phyloP scores from a whole-genome alignment of 2,329 filamentous ascomycete species.

The Pseudogymnoascus destructans region DNA sequence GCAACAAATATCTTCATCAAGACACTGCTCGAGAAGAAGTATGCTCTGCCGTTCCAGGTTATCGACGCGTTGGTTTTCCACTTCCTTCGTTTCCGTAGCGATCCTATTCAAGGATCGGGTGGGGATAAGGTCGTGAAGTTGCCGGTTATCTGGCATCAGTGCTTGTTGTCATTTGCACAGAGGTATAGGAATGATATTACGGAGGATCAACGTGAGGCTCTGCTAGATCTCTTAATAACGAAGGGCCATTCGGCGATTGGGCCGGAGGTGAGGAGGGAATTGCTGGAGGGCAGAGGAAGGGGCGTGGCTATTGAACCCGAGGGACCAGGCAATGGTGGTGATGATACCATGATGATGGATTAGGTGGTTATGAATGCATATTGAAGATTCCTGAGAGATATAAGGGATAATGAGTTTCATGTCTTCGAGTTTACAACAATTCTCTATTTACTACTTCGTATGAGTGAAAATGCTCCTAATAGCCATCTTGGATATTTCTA shows the following conservation, averaged over 20 bases:
- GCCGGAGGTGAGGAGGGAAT: slow-evolving; percentile 77
- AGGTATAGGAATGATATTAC: slow-evolving; percentile 93
- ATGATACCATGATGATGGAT: slow-evolving; percentile 81
- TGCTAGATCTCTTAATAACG: slow-evolving; percentile 74
- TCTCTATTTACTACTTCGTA: not conserved
- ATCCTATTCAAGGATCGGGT: slow-evolving; percentile 39
- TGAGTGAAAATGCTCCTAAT: not conserved
- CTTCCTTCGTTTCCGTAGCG: slow-evolving; percentile 76
- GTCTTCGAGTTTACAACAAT: not conserved
- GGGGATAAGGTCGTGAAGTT: slow-evolving; percentile 48
- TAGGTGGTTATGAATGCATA: slow-evolving; percentile 12
- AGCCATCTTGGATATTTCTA: not conserved
- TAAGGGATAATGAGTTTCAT: not conserved
- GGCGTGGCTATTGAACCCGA: slow-evolving; percentile 55
- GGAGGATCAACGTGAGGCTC: slow-evolving; percentile 81
- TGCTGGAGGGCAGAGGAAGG: slow-evolving; percentile 76
- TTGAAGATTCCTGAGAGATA: not conserved
- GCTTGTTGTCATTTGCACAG: slow-evolving; percentile 80
- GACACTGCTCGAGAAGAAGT: slow-evolving; percentile 88
- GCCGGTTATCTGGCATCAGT: slow-evolving; percentile 95
- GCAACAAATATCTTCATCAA: slow-evolving; percentile 94
- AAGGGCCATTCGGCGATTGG: slow-evolving; percentile 81
- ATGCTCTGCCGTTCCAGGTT: slow-evolving; percentile 87
- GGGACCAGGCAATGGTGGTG: slow-evolving; percentile 44
- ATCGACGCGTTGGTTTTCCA: slow-evolving; percentile 93